A percentile compares a stretch with the other conserved stretches of the same genome.
Conservation (phyloP, 768 basidiomycete genomes). For the Xerocomellus intermedius region DNA sequence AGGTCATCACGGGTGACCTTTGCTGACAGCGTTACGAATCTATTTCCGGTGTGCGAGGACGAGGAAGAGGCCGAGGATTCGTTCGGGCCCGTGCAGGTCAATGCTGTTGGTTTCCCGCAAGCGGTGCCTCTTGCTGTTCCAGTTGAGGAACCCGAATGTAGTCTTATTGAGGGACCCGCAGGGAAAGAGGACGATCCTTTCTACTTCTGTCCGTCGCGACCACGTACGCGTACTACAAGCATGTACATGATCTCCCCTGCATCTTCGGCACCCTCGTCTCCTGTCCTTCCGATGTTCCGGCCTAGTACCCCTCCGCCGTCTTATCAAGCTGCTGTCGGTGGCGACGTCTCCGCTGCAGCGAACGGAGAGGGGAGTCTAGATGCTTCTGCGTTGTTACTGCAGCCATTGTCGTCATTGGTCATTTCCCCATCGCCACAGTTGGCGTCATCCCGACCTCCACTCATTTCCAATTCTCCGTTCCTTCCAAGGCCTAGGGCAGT, state of each 20-base stretch:
- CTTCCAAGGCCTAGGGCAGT: constrained; percentile 25
- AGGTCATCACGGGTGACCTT: constrained; percentile 19
- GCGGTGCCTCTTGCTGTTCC: background rate
- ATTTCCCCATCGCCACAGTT: constrained; percentile 11
- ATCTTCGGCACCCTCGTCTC: background rate
- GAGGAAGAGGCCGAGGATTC: constrained; percentile 37
- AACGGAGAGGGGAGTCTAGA: constrained; percentile 13
- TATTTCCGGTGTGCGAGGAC: constrained; percentile 34
- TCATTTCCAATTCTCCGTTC: constrained; percentile 10
- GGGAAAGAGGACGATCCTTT: constrained; percentile 27
- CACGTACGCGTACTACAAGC: constrained; percentile 31
- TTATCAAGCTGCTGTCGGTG: constrained; percentile 15
- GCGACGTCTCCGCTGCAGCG: background rate
- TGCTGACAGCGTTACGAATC: constrained; percentile 14
- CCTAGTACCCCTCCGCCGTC: constrained; percentile 28
- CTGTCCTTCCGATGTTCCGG: constrained; percentile 21
- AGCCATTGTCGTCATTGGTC: constrained; percentile 23
- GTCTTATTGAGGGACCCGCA: background rate
- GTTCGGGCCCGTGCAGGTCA: constrained; percentile 13
- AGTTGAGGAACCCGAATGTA: background rate
- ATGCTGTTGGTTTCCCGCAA: constrained; percentile 25
- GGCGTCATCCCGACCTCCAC: constrained; percentile 8
- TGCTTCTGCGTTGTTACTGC: constrained; percentile 28
- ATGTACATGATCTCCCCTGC: constrained; percentile 22
- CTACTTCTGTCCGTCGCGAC: constrained; percentile 17